Conservation (phyloP, 495 filamentous ascomycete genomes). For the Penicillium manginii region DNA sequence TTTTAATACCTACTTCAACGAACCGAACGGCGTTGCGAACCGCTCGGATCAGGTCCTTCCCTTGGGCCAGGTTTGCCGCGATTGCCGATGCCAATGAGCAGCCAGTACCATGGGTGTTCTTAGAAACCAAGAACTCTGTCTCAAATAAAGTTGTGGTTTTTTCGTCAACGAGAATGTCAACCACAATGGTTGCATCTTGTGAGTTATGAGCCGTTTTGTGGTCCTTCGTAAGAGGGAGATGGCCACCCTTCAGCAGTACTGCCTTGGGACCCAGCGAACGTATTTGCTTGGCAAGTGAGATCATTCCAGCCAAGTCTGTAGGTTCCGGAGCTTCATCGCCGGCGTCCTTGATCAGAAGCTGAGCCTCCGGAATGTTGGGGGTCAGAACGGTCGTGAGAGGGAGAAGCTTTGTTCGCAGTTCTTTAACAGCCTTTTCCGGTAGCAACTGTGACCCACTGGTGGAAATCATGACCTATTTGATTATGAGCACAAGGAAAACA, state of each 20-base stretch:
- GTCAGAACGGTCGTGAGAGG: constrained; percentile 80
- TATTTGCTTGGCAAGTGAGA: constrained; percentile 67
- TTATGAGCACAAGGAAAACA: constrained; percentile 10
- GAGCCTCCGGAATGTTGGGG: constrained; percentile 90
- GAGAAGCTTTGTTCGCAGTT: constrained; percentile 68
- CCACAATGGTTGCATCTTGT: constrained; percentile 63
- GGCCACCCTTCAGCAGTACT: constrained; percentile 90
- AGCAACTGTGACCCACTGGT: constrained; percentile 81
- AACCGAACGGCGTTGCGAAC: constrained; percentile 76
- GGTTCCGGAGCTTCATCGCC: constrained; percentile 54
- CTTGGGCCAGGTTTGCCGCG: constrained; percentile 79
- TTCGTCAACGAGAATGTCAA: constrained; percentile 75
- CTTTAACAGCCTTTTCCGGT: constrained; percentile 66
- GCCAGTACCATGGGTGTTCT: constrained; percentile 92
- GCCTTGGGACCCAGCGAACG: constrained; percentile 71
- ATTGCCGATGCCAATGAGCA: constrained; percentile 95
- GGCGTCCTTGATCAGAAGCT: constrained; percentile 66
- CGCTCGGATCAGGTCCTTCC: constrained; percentile 61
- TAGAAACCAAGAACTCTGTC: constrained; percentile 67
- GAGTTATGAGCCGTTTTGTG: constrained; percentile 52
- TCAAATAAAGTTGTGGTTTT: constrained; percentile 57
- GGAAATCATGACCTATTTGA: constrained; percentile 82
- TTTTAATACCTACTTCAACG: constrained; percentile 81
- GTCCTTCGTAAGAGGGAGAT: constrained; percentile 75
- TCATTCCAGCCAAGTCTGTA: constrained; percentile 60